Evolutionary conservation across 129 eudicot genomes (phyloP), one percentile per base, ranked within the genome.

Genomic region (Tagetes erecta): DNA sequence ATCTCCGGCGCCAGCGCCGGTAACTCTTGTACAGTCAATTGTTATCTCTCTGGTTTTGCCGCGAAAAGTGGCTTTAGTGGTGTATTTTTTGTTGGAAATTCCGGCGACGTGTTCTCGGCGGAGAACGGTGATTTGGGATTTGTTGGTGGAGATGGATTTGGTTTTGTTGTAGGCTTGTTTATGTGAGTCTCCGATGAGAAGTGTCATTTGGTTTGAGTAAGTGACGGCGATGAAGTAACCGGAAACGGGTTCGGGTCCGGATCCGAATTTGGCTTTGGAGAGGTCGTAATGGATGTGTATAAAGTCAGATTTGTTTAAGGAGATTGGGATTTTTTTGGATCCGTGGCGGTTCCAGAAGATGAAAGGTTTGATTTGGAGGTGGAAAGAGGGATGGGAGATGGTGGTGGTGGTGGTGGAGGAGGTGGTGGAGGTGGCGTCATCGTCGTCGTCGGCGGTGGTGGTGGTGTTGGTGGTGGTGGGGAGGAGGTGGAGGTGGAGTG

Each of bases 181-280:
- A 1, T 78, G 72, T 4, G 82, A 80, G 56, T 91, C 87, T 0
- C 91, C 94, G 42, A 80, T 73, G 33, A 85, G 87, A 36, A 91
- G 91, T 6, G 68, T 70, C 27, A 80, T 83, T 51, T 85, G 82
- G 31, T 87, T 87, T 46, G 82, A 77, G 27, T 71, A 3, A 0
- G 83, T 63, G 3, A 77, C 84, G 30, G 86, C 83, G 51, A 91
- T 75, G 79, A 83, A 86, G 91, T 76, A 91, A 13, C 91, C 87
- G 6, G 94, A 82, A 10, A 75, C 30, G 46, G 96, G 96, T 64
- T 87, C 96, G 8, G 93, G 93, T 8, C 89, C 80, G n/a, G 89
- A 65, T 52, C 83, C 93, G 75, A 87, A 90, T 68, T 80, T 85
- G 71, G 93, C 93, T 0, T 68, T 70, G 3, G 91, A 81, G 40